Percentiles rank a stretch among this genome's conserved stretches.
phyloP scores from a whole-genome alignment of 1,284 basidiomycete genomes.

The Macrocystidia cucumis region DNA sequence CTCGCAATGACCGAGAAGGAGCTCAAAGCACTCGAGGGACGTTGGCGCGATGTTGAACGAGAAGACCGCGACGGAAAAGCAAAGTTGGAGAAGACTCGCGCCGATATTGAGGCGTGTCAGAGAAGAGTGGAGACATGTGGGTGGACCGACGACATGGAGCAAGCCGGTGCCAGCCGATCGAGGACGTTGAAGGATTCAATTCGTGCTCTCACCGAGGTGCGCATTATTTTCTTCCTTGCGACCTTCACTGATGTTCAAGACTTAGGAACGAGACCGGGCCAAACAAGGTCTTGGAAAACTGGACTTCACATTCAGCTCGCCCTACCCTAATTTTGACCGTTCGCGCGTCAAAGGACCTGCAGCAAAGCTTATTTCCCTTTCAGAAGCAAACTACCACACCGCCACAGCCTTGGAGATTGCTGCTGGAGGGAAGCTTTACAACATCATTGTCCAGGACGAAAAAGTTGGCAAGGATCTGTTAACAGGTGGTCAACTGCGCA shows the following conservation, averaged over 20 bases:
- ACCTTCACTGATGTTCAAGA: constrained; percentile 2
- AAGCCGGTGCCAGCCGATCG: constrained; percentile 50
- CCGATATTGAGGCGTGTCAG: constrained; percentile 53
- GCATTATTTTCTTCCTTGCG: constrained; percentile 13
- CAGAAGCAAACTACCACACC: constrained; percentile 64
- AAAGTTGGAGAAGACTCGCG: constrained; percentile 56
- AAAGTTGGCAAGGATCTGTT: constrained; percentile 83
- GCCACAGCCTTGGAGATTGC: constrained; percentile 92
- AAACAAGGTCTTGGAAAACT: constrained; percentile 66
- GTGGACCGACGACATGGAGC: constrained; percentile 80
- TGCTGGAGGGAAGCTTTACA: constrained; percentile 89
- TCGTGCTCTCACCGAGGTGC: constrained; percentile 57
- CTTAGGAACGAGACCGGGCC: constrained; percentile 66
- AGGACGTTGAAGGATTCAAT: constrained; percentile 52
- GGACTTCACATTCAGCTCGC: constrained; percentile 81
- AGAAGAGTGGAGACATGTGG: constrained; percentile 55
- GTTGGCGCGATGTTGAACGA: constrained; percentile 81
- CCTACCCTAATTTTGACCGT: constrained; percentile 79
- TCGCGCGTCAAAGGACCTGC: constrained; percentile 90
- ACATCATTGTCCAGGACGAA: constrained; percentile 92
- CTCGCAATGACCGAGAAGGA: constrained; percentile 80
- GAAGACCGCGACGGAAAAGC: constrained; percentile 75
- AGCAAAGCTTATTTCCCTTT: constrained; percentile 78
- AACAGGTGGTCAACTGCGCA: constrained; percentile 77
- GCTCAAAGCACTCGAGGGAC: constrained; percentile 69